Evolutionary conservation across 2,329 filamentous ascomycete species (phyloP), one percentile per base, ranked within the genome.

Genomic region (Colletotrichum cordylinicola): DNA sequence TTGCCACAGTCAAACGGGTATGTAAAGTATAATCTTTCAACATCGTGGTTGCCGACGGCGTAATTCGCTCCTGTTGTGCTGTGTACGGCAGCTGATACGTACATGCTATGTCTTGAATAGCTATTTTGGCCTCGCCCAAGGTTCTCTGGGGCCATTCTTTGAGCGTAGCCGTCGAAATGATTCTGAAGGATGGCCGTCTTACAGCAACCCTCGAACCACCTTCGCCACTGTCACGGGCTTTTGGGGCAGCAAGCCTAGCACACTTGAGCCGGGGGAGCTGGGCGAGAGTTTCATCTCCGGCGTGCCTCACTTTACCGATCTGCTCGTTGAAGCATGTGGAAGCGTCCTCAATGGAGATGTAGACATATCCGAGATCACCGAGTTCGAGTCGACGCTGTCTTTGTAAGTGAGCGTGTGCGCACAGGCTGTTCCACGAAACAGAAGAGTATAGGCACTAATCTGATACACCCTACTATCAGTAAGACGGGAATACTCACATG

Each of bases 221-320:
- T 68, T 68, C 33, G 52, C 66, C 31, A 68, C 66, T 27, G 48
- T 68, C 9, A 68, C 66, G 66, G 66, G 66, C 15, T 68, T 68
- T 15, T 68, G 66, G 66, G 48, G 66, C 66, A 68, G 66, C 16
- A 35, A 58, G 48, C 48, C 66, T 18, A 68, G 66, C 15, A 68
- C 66, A 16, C 66, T 68, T 21, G 66, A 68, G 48, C 31, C 66
- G 2, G 66, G 66, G 21, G 66, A 68, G 52, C 66, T 68, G 48
- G 66, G 90, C 73, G 93, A 95, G 79, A 93, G 91, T 78, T 92
- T 94, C 67, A 93, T 95, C 77, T 91, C 90, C 67, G 94, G 94
- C 29, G 88, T 95, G 18, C 94, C 94, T 8, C 93, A 95, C 80
- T 94, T 68, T 39, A 68, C 66, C 48, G 66, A 68, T 31, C 24